These are phyloP conservation scores for Acarospora socialis DNA, from an alignment of 2,329 filamentous ascomycete species.

Conservation along the genomic window DNA sequence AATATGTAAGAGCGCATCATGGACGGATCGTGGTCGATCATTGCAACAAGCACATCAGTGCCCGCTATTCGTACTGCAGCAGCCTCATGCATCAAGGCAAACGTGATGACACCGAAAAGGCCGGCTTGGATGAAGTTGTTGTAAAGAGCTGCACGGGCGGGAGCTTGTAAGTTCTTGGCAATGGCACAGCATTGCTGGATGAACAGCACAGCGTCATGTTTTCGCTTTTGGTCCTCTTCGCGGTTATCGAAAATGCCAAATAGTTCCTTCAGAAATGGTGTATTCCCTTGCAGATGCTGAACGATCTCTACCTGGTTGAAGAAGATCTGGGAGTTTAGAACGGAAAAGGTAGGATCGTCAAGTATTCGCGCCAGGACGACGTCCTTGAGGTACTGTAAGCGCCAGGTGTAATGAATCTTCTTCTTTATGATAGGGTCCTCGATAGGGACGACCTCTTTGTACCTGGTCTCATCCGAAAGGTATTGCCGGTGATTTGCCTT, in stretches of 20 bases:
- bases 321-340: constrained; percentile 94
- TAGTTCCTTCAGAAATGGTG: constrained; percentile 63
- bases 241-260: constrained; percentile 69
- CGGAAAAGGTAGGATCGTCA: constrained; percentile 93
- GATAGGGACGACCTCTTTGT: constrained; percentile 91
- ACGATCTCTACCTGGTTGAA: constrained; percentile 99
- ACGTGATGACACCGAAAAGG: constrained; percentile 79
- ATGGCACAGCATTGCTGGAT: constrained; percentile 93
- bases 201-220: constrained; percentile 89
- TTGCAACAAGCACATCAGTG: constrained; percentile 80
- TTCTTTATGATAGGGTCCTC: constrained; percentile 65
- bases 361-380: constrained; percentile 94
- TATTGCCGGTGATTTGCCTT: constrained; percentile 96
- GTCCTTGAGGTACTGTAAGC: constrained; percentile 91
- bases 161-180: constrained; percentile 83
- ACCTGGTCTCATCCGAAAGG: constrained; percentile 73
- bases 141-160: constrained; percentile 66
- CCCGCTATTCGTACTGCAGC: constrained; percentile 79
- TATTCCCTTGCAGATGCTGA: constrained; percentile 77
- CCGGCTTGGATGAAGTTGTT: constrained; percentile 81
- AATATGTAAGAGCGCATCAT: constrained; percentile 92
- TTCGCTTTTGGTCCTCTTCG: constrained; percentile 51
- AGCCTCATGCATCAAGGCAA: constrained; percentile 72
- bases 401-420: constrained; percentile 95
- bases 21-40: constrained; percentile 89